Evolutionary conservation across 2,329 filamentous ascomycete genomes (phyloP), one percentile per base, ranked within the genome.

Genomic region (Bipolaris cookei): DNA sequence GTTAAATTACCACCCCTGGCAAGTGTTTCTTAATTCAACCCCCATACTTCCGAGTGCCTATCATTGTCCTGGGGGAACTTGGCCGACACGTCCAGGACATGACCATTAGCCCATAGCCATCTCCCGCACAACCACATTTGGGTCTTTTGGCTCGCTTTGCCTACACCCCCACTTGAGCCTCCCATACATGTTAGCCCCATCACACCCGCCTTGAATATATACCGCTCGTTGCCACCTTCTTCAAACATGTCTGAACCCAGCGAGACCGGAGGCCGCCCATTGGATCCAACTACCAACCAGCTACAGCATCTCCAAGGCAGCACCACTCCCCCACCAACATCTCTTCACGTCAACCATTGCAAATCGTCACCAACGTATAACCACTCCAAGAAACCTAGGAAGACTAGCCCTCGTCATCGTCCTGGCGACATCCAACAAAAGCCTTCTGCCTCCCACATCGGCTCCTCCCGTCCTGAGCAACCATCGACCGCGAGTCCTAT

Each of bases 51-150:
- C 65, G 62, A 62, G 59, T 67, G 65, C 67, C 67, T 73, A 66
- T 66, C 64, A 65, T 62, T 58, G 58, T 62, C 61, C 64, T 62
- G 60, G 68, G 64, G 60, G 59, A 62, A 65, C 51, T 67, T 62
- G 64, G 59, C 65, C 66, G 61, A 61, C 63, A 64, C 58, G 52
- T 62, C 58, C 64, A 64, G 68, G 67, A 72, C 63, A 68, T 71
- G 66, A 67, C 39, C 66, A 61, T 66, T 71, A 68, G 67, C 67
- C 66, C 61, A 59, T 70, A 69, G 61, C 65, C 62, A 53, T 69
- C 67, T 71, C 63, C 59, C 65, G 66, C 69, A 66, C 69, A 59
- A 66, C 67, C 70, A 58, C 59, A 72, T 73, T 67, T 70, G 71
- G 67, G 65, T 58, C 58, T 52, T 66, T 68, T 67, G 64, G 61